Evolutionary conservation across 148 eudicot species (phyloP).

Genomic region (Drosera capensis): DNA sequence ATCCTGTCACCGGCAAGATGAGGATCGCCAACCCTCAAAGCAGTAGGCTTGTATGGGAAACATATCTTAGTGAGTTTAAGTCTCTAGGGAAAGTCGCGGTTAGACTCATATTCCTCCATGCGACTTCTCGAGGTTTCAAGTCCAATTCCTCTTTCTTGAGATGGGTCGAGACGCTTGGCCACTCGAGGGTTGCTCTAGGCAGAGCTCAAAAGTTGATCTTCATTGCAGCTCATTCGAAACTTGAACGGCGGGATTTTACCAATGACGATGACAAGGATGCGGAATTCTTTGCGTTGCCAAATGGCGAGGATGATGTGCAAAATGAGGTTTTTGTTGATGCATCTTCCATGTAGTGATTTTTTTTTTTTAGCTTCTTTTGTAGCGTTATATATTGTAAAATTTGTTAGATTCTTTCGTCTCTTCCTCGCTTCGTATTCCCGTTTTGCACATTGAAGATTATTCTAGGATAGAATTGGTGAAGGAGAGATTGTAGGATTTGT

Average conservation of each 20-base stretch:
- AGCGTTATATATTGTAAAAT: slow-evolving; percentile 16
- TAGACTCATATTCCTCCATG: slow-evolving; percentile 72
- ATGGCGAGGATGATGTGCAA: slow-evolving; percentile 72
- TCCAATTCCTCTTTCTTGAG: slow-evolving; percentile 36
- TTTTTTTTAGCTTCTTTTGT: slow-evolving; percentile 6
- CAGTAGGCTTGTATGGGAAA: slow-evolving; percentile 96
- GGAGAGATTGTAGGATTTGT: not conserved
- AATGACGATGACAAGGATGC: slow-evolving; percentile 67
- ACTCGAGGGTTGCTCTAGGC: slow-evolving; percentile 47
- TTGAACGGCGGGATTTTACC: slow-evolving; percentile 50
- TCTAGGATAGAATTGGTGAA: not conserved
- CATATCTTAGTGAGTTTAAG: slow-evolving; percentile 69
- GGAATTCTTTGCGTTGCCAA: slow-evolving; percentile 43
- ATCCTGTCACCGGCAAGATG: slow-evolving; percentile 68
- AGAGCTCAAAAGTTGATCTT: slow-evolving; percentile 77
- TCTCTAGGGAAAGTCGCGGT: slow-evolving; percentile 76
- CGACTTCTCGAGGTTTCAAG: slow-evolving; percentile 69
- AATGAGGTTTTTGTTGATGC: slow-evolving; percentile 79
- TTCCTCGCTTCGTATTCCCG: too few relatives aligned
- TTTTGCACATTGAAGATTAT: not conserved
- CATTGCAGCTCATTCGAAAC: slow-evolving; percentile 66
- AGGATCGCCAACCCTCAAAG: slow-evolving; percentile 73
- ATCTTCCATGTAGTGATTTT: slow-evolving; percentile 34
- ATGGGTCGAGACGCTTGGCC: slow-evolving; percentile 15
- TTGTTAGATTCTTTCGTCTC: slow-evolving; percentile 30